phyloP scores from a whole-genome alignment of 2,329 filamentous ascomycete genomes.

The Nothophoma quercina region DNA sequence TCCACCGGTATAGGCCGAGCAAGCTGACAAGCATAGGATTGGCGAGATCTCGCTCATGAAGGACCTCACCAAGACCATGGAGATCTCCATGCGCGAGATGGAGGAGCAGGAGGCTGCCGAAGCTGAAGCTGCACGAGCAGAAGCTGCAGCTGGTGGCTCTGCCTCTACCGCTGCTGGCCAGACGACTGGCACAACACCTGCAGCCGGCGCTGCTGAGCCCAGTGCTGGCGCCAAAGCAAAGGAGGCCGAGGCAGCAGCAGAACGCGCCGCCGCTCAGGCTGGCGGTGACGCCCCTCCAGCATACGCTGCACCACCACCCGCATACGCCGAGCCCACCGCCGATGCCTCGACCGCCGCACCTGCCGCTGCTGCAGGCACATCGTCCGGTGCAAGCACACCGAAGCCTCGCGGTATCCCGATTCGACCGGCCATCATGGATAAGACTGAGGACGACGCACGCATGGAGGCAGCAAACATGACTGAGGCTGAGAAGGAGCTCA shows the following conservation, averaged over 20 bases:
- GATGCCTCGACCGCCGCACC: slow-evolving; percentile 31
- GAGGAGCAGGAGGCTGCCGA: slow-evolving; percentile 72
- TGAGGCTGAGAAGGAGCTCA: slow-evolving; percentile 76
- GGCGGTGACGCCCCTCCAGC: slow-evolving; percentile 46
- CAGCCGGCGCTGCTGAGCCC: slow-evolving; percentile 22
- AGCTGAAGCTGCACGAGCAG: slow-evolving; percentile 57
- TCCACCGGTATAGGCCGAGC: not conserved
- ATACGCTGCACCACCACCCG: slow-evolving; percentile 47
- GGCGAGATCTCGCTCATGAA: slow-evolving; percentile 99
- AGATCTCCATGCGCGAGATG: slow-evolving; percentile 86
- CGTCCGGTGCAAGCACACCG: slow-evolving; percentile 58
- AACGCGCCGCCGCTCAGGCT: slow-evolving; percentile 43
- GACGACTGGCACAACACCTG: slow-evolving; percentile 19
- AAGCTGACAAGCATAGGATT: slow-evolving; percentile 61
- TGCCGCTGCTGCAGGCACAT: slow-evolving; percentile 34
- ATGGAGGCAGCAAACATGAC: slow-evolving; percentile 70
- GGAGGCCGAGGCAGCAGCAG: slow-evolving; percentile 52
- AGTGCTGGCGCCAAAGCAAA: slow-evolving; percentile 53
- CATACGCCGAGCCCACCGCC: slow-evolving; percentile 56
- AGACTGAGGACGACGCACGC: slow-evolving; percentile 78
- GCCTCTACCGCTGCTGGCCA: slow-evolving; percentile 29
- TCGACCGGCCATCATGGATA: slow-evolving; percentile 87
- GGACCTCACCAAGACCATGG: slow-evolving; percentile 97
- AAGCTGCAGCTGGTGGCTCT: slow-evolving; percentile 29
- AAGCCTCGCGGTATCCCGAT: slow-evolving; percentile 69